A percentile compares a stretch with the other conserved stretches of the same genome.
Conservation (phyloP, 2,329 filamentous ascomycete genomes). For the Cladosporium sp. region DNA sequence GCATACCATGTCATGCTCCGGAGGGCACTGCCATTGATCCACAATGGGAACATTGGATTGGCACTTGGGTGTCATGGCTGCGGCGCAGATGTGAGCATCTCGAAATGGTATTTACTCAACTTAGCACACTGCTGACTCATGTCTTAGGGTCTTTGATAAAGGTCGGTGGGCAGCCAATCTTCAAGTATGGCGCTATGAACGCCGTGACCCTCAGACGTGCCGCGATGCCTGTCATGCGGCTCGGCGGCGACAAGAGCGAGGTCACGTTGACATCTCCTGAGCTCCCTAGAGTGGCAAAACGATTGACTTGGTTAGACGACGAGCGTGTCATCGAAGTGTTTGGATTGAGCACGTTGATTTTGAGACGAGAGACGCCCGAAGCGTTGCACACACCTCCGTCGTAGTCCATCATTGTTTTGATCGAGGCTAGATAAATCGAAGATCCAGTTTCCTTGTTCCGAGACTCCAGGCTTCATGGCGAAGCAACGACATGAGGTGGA, state of each 20-base stretch:
- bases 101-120: too few relatives aligned
- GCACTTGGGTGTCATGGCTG: neutral
- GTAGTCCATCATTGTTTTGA: too few relatives aligned
- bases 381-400: too few relatives aligned
- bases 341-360: too few relatives aligned
- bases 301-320: neutral
- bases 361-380: too few relatives aligned
- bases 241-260: neutral
- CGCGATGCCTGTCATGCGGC: neutral
- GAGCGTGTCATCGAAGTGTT: neutral
- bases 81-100: neutral
- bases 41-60: neutral
- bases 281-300: neutral
- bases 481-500: too few relatives aligned
- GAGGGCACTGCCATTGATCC: neutral
- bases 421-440: too few relatives aligned
- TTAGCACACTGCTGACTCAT: too few relatives aligned
- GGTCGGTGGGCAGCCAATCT: neutral
- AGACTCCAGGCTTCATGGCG: too few relatives aligned
- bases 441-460: too few relatives aligned
- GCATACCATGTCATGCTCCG: neutral
- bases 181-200: neutral
- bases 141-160: neutral
- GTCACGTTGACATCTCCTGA: neutral
- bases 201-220: neutral